A percentile compares a stretch with the other conserved stretches of the same genome.
These are phyloP conservation scores for Discostella stelligeroides DNA, from an alignment of 108 stramenopile species.

Conservation along the genomic window DNA sequence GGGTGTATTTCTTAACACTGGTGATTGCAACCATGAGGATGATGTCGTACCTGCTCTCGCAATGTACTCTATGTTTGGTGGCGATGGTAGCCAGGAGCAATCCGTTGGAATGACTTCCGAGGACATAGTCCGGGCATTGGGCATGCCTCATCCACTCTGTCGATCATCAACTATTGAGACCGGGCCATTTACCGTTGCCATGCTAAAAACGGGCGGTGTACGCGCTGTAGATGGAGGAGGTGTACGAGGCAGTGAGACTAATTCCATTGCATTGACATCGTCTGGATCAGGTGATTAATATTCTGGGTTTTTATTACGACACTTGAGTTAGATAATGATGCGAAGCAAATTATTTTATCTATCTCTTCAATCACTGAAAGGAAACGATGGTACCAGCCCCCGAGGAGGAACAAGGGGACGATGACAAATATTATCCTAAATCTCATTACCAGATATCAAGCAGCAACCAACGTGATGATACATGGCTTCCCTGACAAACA, in stretches of 20 bases:
- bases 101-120: conserved; percentile 5
- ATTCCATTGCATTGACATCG: conserved; percentile 17
- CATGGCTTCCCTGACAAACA: no score
- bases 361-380: no score
- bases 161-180: conserved; percentile 46
- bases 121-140: conserved; percentile 39
- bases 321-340: no score
- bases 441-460: no score
- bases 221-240: neutral
- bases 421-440: no score
- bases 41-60: neutral
- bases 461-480: no score
- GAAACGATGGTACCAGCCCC: no score
- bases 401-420: no score
- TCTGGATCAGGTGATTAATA: conserved; percentile 13
- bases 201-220: neutral
- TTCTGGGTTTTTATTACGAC: no score
- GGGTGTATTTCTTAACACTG: neutral
- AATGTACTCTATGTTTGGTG: neutral
- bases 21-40: neutral
- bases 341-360: no score
- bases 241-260: neutral
- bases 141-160: conserved; percentile 52
- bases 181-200: conserved; percentile 7
- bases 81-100: neutral